Conservation (phyloP, 805 yeast species). For the Yarrowia sp. region DNA sequence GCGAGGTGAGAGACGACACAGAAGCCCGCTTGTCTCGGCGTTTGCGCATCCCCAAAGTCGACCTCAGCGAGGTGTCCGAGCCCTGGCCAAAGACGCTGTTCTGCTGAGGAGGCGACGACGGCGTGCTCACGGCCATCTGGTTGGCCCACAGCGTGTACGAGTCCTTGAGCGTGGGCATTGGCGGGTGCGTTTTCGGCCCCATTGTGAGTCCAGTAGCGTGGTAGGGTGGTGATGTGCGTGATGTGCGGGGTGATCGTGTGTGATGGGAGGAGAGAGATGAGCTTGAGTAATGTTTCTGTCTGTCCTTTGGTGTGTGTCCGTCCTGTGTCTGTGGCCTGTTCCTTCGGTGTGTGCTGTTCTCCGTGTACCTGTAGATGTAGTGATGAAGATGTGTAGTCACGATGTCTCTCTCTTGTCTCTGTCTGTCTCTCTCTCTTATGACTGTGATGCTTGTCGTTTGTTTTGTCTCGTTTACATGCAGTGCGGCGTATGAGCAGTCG, state of each 20-base stretch:
- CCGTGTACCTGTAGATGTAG: no score
- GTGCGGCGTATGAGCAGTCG: neutral
- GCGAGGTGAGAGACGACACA: slow-evolving; percentile 12
- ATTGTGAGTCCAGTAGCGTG: neutral
- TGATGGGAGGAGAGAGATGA: no score
- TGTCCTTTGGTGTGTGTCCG: no score
- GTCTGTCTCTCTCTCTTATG: neutral
- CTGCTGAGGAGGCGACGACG: slow-evolving; percentile 11
- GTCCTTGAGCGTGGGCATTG: slow-evolving; percentile 29
- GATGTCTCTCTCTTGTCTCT: no score
- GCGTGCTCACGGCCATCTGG: slow-evolving; percentile 32
- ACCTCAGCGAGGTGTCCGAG: neutral
- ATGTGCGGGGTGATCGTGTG: neutral
- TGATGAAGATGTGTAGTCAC: no score
- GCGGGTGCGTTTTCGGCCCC: slow-evolving; percentile 8
- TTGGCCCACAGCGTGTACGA: slow-evolving; percentile 34
- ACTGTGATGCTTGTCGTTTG: neutral
- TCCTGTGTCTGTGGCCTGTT: neutral
- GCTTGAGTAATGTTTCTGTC: neutral
- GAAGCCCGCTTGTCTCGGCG: slow-evolving; percentile 17
- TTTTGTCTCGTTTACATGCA: neutral
- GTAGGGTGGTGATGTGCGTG: neutral
- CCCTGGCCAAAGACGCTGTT: slow-evolving; percentile 27
- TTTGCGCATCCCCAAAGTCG: slow-evolving; percentile 9
- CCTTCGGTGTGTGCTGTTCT: neutral